Base-by-base conservation (phyloP, 2,329 filamentous ascomycete genomes). In the Tolypocladium cylindrosporum region DNA sequence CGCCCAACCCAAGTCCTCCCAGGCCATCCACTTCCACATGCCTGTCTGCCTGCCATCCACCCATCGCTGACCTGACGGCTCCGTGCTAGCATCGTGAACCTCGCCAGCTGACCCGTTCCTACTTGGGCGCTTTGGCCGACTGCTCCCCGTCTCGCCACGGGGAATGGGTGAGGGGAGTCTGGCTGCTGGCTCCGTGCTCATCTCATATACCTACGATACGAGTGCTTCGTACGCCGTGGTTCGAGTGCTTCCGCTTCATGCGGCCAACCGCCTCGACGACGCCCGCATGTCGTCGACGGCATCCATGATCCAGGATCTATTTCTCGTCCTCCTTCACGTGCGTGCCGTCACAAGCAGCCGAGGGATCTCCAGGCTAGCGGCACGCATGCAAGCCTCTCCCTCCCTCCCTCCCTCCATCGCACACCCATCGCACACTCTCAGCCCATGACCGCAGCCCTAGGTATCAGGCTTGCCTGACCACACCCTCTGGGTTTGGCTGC, bases 321-420 rank as follows among this genome's bases (percentile, higher is more conserved):
- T 34, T 31, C 34, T 34, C n/a, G 53, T n/a, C 53, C n/a, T 36
- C 27, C 39, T 54, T 42, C 53, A 42, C 39, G 24, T 42, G 39
- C 53, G 27, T 39, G 24, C 16, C 56, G 56, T 59, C 56, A 59
- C 58, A 57, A 59, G 58, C 59, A 59, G 60, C 62, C 62, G 62
- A 64, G 61, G 62, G 58, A 60, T 51, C 43, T 51, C n/a, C 50
- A 34, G 21, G 13, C 55, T 59, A 60, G 58, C 45, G 54, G 48
- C 54, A 31, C 55, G 39, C 34, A 58, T 58, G 57, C 43, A 55
- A 51, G 53, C 52, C 57, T 55, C 53, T 55, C 11, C 51, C n/a
- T 39, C n/a, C 27, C 16, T 24, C 31, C 19, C 11, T n/a, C 51
- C 13, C 31, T 48, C 11, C 34, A 21, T 40, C n/a, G 52, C 52